Conservation (phyloP, 2,329 filamentous ascomycete genomes). For the Lecanicillium sp. region DNA sequence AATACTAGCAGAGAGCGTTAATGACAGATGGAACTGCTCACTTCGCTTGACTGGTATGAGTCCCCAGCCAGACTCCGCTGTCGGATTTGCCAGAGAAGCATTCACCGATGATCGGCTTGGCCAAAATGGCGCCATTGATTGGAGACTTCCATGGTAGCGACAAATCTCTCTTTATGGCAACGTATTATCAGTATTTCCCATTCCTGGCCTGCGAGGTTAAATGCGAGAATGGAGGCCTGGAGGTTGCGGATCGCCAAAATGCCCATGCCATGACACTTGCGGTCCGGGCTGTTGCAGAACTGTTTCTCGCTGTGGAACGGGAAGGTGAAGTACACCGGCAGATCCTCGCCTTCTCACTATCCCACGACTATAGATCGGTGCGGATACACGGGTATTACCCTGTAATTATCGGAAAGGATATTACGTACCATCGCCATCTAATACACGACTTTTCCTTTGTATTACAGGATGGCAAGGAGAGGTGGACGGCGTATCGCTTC, state of each 20-base stretch:
- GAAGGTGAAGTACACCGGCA: slow-evolving; percentile 26
- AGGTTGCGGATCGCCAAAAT: slow-evolving; percentile 28
- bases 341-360: slow-evolving; percentile 15
- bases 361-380: slow-evolving; percentile 1
- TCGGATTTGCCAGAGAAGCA: slow-evolving; percentile 28
- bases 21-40: slow-evolving; percentile 31
- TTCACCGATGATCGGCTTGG: slow-evolving; percentile 32
- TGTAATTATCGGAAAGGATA: neutral
- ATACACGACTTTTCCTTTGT: neutral
- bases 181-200: slow-evolving; percentile 37
- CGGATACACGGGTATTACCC: slow-evolving; percentile 4
- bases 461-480: neutral
- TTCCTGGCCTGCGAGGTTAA: slow-evolving; percentile 40
- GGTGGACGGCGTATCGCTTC: slow-evolving; percentile 6
- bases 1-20: slow-evolving; percentile 24
- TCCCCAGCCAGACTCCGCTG: slow-evolving; percentile 33
- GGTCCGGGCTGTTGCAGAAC: slow-evolving; percentile 25
- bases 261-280: slow-evolving; percentile 19
- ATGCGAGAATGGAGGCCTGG: slow-evolving; percentile 25
- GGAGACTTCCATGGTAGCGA: slow-evolving; percentile 21
- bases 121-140: slow-evolving; percentile 28
- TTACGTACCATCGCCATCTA: neutral
- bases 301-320: slow-evolving; percentile 25
- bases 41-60: slow-evolving; percentile 24
- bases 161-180: slow-evolving; percentile 33